phyloP scores from a whole-genome alignment of 2,329 filamentous ascomycete genomes.

The Neocucurbitaria cava region DNA sequence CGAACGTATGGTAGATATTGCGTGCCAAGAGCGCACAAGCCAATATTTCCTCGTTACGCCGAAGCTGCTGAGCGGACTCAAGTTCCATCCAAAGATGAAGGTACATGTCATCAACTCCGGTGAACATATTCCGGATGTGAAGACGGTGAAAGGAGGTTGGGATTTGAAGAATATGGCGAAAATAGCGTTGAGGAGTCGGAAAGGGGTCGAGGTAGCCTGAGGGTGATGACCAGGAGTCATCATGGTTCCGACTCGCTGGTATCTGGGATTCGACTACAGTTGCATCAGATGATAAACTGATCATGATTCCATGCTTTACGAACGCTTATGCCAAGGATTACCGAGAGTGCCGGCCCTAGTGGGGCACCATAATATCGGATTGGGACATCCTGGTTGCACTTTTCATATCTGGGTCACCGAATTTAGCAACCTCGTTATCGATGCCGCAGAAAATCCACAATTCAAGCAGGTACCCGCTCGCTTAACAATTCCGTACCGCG shows the following conservation, averaged over 20 bases:
- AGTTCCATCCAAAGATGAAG: conserved; percentile 90
- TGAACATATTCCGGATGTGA: conserved; percentile 61
- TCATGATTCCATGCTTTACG: not conserved
- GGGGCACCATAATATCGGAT: not conserved
- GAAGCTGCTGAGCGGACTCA: conserved; percentile 84
- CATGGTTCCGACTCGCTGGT: not conserved
- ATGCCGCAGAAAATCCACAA: not conserved
- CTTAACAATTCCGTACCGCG: not conserved
- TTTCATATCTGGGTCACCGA: not conserved
- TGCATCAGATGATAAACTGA: not conserved
- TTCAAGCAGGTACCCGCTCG: not conserved
- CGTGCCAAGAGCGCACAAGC: conserved; percentile 76
- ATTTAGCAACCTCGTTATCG: not conserved
- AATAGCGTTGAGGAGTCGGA: conserved; percentile 40
- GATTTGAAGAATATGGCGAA: conserved; percentile 52
- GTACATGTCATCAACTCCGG: conserved; percentile 93
- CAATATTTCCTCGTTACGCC: conserved; percentile 98
- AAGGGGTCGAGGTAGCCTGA: conserved; percentile 26
- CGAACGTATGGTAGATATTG: conserved; percentile 97
- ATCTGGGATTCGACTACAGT: not conserved
- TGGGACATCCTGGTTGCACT: not conserved
- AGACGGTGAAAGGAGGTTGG: conserved; percentile 47
- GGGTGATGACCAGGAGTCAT: not conserved
- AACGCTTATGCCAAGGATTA: not conserved
- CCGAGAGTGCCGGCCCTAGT: not conserved